Evolutionary conservation across 2,329 filamentous ascomycete genomes (phyloP), one percentile per base, ranked within the genome.

Genomic region (Cercospora sp.): DNA sequence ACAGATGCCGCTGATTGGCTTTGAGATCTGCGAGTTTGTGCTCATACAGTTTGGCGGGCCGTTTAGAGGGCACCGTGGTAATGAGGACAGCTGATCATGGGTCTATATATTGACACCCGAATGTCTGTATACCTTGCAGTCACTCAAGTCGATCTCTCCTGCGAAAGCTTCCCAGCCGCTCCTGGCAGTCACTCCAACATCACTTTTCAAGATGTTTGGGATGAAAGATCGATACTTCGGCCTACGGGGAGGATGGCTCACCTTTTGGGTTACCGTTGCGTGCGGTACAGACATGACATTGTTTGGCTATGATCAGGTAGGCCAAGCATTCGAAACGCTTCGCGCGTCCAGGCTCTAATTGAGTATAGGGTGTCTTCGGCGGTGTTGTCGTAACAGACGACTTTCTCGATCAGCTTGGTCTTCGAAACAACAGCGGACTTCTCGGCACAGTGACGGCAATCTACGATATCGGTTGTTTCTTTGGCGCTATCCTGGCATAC

Each of bases 401-500:
- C 40, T 73, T 72, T 51, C 62, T 73, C n/a, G 53, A 71, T 18
- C 65, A 66, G 18, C 65, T 73, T 2, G 63, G 59, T 6, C 62
- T 72, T 3, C 79, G 61, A 45, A 57, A 66, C 55, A 72, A 73
- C 51, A 69, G 51, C 53, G 70, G 69, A n/a, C 86, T 72, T 18
- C 70, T 72, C 8, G 71, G 72, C 34, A 72, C 85, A 0, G 84
- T 87, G 10, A 86, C 85, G 0, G 85, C 86, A 1, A 84, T 87
- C 64, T 88, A 88, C 74, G 85, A 88, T 70, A 81, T 88, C 30
- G 86, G 86, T 8, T 88, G 86, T 74, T 88, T 89, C 76, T 78
- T 88, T 61, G 87, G 87, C 10, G 86, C 82, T 1, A 77, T 86
- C 43, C 71, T 81, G 3, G 81, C 83, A 16, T 83, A 87, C 57